phyloP scores from a whole-genome alignment of 2,329 filamentous ascomycete species.

The Xylariales sp. region DNA sequence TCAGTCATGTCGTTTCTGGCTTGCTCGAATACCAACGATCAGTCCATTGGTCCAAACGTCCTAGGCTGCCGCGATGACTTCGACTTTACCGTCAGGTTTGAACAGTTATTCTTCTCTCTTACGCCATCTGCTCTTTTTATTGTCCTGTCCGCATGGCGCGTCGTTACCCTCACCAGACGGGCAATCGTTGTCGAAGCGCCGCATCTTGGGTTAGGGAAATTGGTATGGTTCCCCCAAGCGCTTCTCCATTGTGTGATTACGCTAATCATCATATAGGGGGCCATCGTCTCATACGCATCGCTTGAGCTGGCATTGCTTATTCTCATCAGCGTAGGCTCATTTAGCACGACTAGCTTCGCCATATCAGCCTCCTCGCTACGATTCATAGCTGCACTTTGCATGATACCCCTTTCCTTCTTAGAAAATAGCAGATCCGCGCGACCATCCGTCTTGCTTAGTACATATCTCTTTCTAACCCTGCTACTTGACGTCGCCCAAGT shows the following conservation, averaged over 20 bases:
- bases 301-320: neutral
- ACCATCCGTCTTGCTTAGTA: no score
- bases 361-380: no score
- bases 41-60: constrained; percentile 57
- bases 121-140: constrained; percentile 57
- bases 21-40: constrained; percentile 36
- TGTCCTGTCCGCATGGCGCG: constrained; percentile 50
- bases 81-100: constrained; percentile 63
- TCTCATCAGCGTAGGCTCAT: no score
- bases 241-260: no score
- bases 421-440: no score
- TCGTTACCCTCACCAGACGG: constrained; percentile 49
- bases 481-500: no score
- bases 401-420: no score
- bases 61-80: constrained; percentile 60
- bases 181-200: constrained; percentile 52
- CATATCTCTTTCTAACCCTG: no score
- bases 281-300: neutral
- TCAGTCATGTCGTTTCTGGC: constrained; percentile 34
- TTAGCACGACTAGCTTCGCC: no score
- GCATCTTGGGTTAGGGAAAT: constrained; percentile 51
- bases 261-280: neutral
- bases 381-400: no score
- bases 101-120: constrained; percentile 59
- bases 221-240: constrained; percentile 39